Conservation (phyloP, 1,284 basidiomycete genomes). For the Phaffia rhodozyma region DNA sequence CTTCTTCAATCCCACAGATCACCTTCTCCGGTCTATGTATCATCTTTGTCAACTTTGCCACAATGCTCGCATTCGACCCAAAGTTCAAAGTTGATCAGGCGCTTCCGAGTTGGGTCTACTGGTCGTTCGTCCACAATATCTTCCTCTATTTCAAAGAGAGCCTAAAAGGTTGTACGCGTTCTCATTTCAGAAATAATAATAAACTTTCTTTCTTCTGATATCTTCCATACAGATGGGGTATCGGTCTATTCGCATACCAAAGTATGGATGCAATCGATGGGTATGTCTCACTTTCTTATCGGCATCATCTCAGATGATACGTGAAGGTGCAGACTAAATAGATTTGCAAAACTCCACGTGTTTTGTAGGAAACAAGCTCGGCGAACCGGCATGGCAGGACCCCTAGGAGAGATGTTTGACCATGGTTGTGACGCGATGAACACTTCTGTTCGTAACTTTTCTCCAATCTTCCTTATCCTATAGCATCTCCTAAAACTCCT, state of each 20-base stretch:
- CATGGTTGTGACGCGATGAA: slow-evolving; percentile 89
- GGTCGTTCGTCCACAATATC: slow-evolving; percentile 47
- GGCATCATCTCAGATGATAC: not conserved
- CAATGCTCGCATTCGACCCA: slow-evolving; percentile 70
- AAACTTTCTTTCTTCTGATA: not conserved
- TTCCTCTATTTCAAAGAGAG: not conserved
- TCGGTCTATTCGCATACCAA: slow-evolving; percentile 87
- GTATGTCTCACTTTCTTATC: slow-evolving; percentile 34
- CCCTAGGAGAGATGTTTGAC: slow-evolving; percentile 92
- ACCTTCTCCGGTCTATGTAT: slow-evolving; percentile 70
- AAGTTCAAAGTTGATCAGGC: slow-evolving; percentile 52
- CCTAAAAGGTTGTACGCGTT: slow-evolving; percentile 3
- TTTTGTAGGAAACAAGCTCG: slow-evolving; percentile 78
- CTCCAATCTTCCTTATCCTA: not conserved
- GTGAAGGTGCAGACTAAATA: no score
- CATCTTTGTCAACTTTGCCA: slow-evolving; percentile 71
- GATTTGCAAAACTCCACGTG: slow-evolving; percentile 32
- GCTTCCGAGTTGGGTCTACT: slow-evolving; percentile 72
- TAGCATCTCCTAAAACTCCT: slow-evolving; percentile 11
- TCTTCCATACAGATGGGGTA: slow-evolving; percentile 52
- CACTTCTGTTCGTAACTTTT: slow-evolving; percentile 55
- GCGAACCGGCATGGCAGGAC: slow-evolving; percentile 88
- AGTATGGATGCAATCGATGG: slow-evolving; percentile 79
- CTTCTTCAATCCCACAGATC: slow-evolving; percentile 43
- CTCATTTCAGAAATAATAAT: slow-evolving; percentile 5